These are phyloP conservation scores for Coleophoma cylindrospora DNA, from an alignment of 2,329 filamentous ascomycete species.

Conservation along the genomic window DNA sequence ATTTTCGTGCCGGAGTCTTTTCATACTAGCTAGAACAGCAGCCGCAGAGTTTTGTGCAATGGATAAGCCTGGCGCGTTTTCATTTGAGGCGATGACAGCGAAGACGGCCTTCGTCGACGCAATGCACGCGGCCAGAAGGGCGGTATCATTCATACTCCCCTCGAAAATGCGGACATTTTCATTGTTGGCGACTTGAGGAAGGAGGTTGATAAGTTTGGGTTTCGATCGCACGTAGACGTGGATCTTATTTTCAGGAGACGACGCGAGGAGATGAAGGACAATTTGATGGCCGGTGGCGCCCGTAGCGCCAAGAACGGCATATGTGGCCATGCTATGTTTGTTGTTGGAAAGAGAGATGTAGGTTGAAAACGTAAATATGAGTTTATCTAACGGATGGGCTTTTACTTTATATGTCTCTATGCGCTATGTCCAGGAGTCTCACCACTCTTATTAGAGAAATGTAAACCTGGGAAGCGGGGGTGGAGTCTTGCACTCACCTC, in stretches of 20 bases:
- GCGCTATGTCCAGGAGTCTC: too few species aligned
- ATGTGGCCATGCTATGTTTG: slow-evolving; percentile 13
- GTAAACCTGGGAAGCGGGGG: too few species aligned
- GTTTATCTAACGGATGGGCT: too few species aligned
- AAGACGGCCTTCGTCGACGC: slow-evolving; percentile 32
- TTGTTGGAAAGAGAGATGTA: too few species aligned
- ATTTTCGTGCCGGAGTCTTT: slow-evolving; percentile 16
- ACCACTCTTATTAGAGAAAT: too few species aligned
- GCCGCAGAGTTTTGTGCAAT: slow-evolving; percentile 31
- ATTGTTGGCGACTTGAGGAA: slow-evolving; percentile 28
- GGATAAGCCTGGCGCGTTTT: slow-evolving; percentile 36
- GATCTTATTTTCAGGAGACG: slow-evolving; percentile 23
- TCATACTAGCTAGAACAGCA: slow-evolving; percentile 31
- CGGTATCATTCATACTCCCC: slow-evolving; percentile 34
- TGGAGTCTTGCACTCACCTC: too few species aligned
- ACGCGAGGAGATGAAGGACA: slow-evolving; percentile 31
- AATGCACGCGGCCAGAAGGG: slow-evolving; percentile 32
- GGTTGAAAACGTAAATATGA: too few species aligned
- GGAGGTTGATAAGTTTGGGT: slow-evolving; percentile 29
- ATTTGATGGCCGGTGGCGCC: slow-evolving; percentile 39
- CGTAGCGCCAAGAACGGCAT: slow-evolving; percentile 36
- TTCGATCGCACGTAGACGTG: slow-evolving; percentile 39
- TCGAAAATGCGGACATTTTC: slow-evolving; percentile 34
- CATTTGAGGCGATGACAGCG: slow-evolving; percentile 32
- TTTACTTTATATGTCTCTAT: too few species aligned